These are phyloP conservation scores for Flaveria bidentis DNA, from an alignment of 129 eudicot genomes.

Conservation along the genomic window DNA sequence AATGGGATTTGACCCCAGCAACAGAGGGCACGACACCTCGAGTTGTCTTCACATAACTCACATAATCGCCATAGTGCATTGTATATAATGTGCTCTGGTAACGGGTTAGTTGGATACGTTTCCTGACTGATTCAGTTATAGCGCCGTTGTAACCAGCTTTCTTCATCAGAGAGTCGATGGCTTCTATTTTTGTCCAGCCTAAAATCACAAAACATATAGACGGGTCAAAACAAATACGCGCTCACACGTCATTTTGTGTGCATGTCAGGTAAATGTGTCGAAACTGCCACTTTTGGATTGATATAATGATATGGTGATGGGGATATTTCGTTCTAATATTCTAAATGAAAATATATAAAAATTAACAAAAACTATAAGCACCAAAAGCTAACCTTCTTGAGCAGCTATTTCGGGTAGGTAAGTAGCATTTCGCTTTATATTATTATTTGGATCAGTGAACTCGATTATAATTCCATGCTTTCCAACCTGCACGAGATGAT, in stretches of 20 bases:
- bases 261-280: background rate
- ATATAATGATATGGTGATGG: background rate
- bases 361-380: constrained; percentile 9
- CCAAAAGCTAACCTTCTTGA: constrained; percentile 65
- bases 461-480: constrained; percentile 86
- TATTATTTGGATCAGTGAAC: constrained; percentile 72
- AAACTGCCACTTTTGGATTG: background rate
- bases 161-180: constrained; percentile 73
- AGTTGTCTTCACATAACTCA: constrained; percentile 61
- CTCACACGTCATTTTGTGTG: background rate
- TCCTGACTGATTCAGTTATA: constrained; percentile 64
- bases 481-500: constrained; percentile 57
- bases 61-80: constrained; percentile 66
- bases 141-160: constrained; percentile 82
- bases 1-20: constrained; percentile 50
- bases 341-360: background rate
- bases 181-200: constrained; percentile 85
- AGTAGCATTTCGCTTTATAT: constrained; percentile 78
- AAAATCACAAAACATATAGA: constrained; percentile 10
- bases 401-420: constrained; percentile 89
- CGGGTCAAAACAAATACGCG: background rate
- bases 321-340: background rate
- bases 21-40: constrained; percentile 59
- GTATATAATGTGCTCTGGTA: constrained; percentile 76
- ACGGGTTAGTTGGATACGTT: constrained; percentile 66